Conservation (phyloP, 140 eudicot species). For the Anethum foeniculum region DNA sequence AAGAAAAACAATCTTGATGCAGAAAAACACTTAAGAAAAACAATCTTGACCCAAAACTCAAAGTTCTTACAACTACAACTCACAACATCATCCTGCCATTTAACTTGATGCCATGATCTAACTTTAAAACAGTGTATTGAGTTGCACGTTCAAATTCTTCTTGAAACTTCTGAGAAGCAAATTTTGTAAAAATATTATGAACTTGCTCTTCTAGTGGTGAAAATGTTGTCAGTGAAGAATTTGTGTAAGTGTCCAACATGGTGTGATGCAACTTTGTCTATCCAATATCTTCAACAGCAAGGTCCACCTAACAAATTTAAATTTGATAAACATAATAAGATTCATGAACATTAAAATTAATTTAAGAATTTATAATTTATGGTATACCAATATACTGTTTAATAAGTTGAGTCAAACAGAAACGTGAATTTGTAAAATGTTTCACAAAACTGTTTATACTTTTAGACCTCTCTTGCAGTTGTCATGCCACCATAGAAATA, state of each 20-base stretch:
- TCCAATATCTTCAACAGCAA: not conserved
- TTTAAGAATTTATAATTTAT: not conserved
- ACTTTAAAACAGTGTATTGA: not conserved
- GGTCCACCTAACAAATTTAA: not conserved
- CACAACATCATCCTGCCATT: too few species aligned
- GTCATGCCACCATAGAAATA: slow-evolving; percentile 19
- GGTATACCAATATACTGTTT: not conserved
- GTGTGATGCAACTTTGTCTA: not conserved
- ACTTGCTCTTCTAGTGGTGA: not conserved
- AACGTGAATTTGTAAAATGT: not conserved
- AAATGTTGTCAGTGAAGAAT: not conserved
- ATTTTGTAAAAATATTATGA: not conserved
- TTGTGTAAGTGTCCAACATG: not conserved
- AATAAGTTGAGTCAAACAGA: not conserved
- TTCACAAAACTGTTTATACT: slow-evolving; percentile 17
- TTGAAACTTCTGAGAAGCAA: not conserved
- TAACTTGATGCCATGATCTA: not conserved
- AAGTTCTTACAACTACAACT: not conserved
- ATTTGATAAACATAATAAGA: not conserved
- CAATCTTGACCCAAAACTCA: not conserved
- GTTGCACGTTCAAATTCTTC: not conserved
- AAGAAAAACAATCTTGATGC: too few species aligned
- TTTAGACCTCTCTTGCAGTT: slow-evolving; percentile 10
- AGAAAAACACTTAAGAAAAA: too few species aligned
- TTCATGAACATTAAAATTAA: not conserved